Evolutionary conservation across 352 stramenopile genomes (phyloP).

Genomic region (Globisporangium rhizosaccharum): DNA sequence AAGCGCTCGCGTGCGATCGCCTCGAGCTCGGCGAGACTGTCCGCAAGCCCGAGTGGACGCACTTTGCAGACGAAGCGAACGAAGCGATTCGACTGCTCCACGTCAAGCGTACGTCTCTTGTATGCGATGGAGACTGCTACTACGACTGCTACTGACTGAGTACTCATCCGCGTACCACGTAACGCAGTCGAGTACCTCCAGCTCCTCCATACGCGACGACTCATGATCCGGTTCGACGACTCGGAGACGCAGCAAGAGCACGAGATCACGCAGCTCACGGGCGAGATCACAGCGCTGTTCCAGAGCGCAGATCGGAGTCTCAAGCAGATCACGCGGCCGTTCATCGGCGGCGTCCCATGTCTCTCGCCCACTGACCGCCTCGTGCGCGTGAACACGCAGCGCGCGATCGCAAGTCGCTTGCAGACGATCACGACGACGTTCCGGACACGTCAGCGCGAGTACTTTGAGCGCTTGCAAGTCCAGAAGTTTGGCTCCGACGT

Average conservation of each 20-base stretch:
- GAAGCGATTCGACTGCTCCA: slow-evolving; percentile 59
- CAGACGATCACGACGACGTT: slow-evolving; percentile 64
- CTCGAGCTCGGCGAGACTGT: slow-evolving; percentile 23
- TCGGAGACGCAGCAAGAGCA: slow-evolving; percentile 58
- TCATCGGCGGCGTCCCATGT: slow-evolving; percentile 39
- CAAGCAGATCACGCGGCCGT: slow-evolving; percentile 61
- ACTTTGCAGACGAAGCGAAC: slow-evolving; percentile 56
- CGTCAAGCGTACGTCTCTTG: slow-evolving; percentile 46
- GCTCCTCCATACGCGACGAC: slow-evolving; percentile 61
- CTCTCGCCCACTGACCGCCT: slow-evolving; percentile 45
- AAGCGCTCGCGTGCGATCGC: slow-evolving; percentile 31
- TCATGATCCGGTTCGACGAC: slow-evolving; percentile 82
- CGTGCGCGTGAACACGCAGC: slow-evolving; percentile 65
- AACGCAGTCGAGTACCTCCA: slow-evolving; percentile 73
- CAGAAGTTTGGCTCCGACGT: slow-evolving; percentile 70
- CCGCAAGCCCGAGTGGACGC: slow-evolving; percentile 54
- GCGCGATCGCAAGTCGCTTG: slow-evolving; percentile 49
- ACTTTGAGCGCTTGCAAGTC: slow-evolving; percentile 60
- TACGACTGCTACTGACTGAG: neutral
- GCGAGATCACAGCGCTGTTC: slow-evolving; percentile 62
- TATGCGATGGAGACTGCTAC: neutral
- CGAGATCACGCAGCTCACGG: slow-evolving; percentile 63
- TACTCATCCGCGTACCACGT: neutral
- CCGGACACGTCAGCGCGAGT: slow-evolving; percentile 62
- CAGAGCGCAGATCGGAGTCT: slow-evolving; percentile 60